Percentiles rank a stretch among this genome's conserved stretches.
phyloP scores from a whole-genome alignment of 108 stramenopile genomes.

The Schizochytrium sp. region DNA sequence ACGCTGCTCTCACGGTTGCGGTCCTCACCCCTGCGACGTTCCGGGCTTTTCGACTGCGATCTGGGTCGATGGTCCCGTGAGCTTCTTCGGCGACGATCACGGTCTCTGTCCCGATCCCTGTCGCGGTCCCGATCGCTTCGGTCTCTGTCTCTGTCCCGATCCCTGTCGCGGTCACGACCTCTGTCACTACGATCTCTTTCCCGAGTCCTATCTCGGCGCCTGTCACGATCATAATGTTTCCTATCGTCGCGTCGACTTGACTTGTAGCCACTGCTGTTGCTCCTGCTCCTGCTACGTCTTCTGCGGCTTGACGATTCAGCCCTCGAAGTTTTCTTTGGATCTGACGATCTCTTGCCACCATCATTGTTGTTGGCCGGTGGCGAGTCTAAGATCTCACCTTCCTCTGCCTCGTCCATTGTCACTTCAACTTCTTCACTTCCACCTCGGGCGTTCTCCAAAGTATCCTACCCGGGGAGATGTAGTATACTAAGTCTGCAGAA shows the following conservation, averaged over 20 bases:
- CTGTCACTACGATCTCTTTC: neutral
- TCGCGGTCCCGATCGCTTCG: neutral
- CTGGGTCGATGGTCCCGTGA: too few species aligned
- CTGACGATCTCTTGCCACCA: neutral
- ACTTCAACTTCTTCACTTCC: neutral
- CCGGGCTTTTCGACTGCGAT: too few species aligned
- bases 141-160: neutral
- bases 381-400: conserved; percentile 36
- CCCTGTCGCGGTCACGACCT: neutral
- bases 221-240: neutral
- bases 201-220: neutral
- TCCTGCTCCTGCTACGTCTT: neutral
- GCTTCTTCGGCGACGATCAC: neutral
- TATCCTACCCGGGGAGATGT: too few species aligned
- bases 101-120: conserved; percentile 22
- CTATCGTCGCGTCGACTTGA: too few species aligned
- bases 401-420: conserved; percentile 30
- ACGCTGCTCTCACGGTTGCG: too few species aligned
- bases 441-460: neutral
- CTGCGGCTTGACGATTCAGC: neutral
- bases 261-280: neutral
- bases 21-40: too few species aligned
- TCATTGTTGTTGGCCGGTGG: neutral
- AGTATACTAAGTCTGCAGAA: too few species aligned
- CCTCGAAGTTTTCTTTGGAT: neutral